Percentiles rank a stretch among this genome's conserved stretches.
Evolutionary conservation across 176 grass and related monocot genomes (phyloP).

Genomic region (Pharus latifolius): DNA sequence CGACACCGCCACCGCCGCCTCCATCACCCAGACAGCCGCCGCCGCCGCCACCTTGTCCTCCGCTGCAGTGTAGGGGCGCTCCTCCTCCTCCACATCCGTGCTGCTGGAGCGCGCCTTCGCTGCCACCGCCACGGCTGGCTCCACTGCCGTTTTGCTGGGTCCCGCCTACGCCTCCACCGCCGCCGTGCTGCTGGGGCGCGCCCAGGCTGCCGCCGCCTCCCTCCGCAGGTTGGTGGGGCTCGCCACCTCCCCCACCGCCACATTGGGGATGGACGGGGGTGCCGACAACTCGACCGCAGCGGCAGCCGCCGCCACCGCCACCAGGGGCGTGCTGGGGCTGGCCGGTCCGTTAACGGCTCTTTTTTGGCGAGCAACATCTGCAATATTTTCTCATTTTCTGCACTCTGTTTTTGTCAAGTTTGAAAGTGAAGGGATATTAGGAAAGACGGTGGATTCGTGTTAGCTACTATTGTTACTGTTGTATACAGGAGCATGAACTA

Average conservation of each 20-base stretch:
- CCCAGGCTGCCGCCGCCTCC: constrained; percentile 3
- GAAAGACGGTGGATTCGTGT: background rate
- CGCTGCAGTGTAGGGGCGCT: too few relatives aligned
- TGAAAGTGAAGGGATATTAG: background rate
- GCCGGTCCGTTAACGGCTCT: background rate
- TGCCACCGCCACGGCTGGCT: background rate
- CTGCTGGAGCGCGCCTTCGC: too few relatives aligned
- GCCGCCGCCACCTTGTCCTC: background rate
- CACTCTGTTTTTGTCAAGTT: background rate
- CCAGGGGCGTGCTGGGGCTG: background rate
- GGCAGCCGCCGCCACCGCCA: background rate
- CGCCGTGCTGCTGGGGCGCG: constrained; percentile 9
- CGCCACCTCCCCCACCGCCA: background rate
- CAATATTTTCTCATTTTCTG: too few relatives aligned
- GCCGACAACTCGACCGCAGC: background rate
- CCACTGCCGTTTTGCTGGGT: background rate
- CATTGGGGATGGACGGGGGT: background rate
- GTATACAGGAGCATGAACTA: background rate
- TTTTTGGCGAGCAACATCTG: too few relatives aligned
- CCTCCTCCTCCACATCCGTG: too few relatives aligned
- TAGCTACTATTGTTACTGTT: background rate
- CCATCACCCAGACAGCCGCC: background rate
- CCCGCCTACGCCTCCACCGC: background rate
- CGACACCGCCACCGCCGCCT: constrained; percentile 3
- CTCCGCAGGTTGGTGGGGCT: background rate